Evolutionary conservation across 805 yeast genomes (phyloP).

Genomic region (Candida coleopterorum): DNA sequence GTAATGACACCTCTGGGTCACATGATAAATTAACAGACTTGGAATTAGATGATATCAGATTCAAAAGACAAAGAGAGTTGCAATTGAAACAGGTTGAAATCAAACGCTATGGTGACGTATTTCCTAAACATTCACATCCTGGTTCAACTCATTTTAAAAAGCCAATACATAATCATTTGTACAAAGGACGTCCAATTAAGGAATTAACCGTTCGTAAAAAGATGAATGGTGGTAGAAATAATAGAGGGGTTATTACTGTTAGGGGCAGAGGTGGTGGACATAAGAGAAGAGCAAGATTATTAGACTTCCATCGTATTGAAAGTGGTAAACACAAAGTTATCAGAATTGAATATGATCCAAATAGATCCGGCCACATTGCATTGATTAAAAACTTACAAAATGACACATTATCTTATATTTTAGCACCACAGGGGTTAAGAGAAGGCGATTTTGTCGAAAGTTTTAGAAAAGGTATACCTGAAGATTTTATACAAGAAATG

Average conservation of each 20-base stretch:
- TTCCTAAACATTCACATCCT: slow-evolving; percentile 53
- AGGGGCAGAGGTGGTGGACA: slow-evolving; percentile 98
- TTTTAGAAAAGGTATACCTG: slow-evolving; percentile 84
- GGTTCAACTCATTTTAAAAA: slow-evolving; percentile 84
- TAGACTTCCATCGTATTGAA: slow-evolving; percentile 66
- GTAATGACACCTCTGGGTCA: background rate
- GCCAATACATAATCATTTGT: slow-evolving; percentile 82
- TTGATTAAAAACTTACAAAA: slow-evolving; percentile 62
- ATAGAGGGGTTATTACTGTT: slow-evolving; percentile 81
- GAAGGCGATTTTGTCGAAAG: slow-evolving; percentile 89
- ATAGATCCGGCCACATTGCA: slow-evolving; percentile 91
- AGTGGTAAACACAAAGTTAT: slow-evolving; percentile 75
- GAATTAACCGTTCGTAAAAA: slow-evolving; percentile 70
- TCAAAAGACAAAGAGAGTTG: slow-evolving; percentile 67
- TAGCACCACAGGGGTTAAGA: slow-evolving; percentile 90
- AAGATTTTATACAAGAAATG: slow-evolving; percentile 71
- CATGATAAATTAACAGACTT: slow-evolving; percentile 46
- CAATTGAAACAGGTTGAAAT: slow-evolving; percentile 65
- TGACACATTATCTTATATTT: slow-evolving; percentile 66
- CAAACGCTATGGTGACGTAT: slow-evolving; percentile 67
- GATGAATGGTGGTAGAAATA: slow-evolving; percentile 82
- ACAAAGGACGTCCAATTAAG: slow-evolving; percentile 77
- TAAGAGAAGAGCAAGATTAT: slow-evolving; percentile 76
- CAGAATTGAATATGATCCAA: slow-evolving; percentile 94
- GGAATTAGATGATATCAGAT: slow-evolving; percentile 72